Conservation (phyloP, 2,329 filamentous ascomycete genomes). For the Penicillium sclerotigenum region DNA sequence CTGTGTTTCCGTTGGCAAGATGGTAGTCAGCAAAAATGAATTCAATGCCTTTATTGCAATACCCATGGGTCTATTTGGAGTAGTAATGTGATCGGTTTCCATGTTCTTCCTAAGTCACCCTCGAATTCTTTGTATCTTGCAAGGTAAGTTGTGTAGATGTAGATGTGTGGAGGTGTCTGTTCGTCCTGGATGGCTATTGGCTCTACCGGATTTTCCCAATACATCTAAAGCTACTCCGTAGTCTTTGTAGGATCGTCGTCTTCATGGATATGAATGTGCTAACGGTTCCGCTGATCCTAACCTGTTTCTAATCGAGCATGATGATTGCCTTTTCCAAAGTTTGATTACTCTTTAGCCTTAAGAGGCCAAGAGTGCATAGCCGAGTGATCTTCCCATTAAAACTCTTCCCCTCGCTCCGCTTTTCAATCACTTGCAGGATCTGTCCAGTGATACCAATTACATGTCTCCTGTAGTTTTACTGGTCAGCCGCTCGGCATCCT, state of each 20-base stretch:
- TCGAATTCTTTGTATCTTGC: slow-evolving; percentile 3
- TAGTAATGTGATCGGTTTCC: slow-evolving; percentile 30
- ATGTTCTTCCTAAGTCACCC: slow-evolving; percentile 13
- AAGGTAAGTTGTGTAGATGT: slow-evolving; percentile 11
- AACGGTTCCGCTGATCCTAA: background rate
- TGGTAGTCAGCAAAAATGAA: slow-evolving; percentile 31
- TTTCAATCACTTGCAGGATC: background rate
- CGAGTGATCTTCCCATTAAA: background rate
- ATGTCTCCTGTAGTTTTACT: background rate
- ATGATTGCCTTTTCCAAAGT: background rate
- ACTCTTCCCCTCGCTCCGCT: background rate
- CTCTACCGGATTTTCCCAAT: background rate
- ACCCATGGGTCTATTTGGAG: slow-evolving; percentile 25
- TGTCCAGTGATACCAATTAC: background rate
- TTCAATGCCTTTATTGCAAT: slow-evolving; percentile 31
- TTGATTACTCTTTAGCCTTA: too few species aligned
- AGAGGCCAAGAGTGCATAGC: too few species aligned
- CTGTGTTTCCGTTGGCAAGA: slow-evolving; percentile 19
- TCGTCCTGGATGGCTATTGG: background rate
- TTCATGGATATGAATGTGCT: background rate
- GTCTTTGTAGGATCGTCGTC: too few species aligned
- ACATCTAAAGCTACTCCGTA: background rate
- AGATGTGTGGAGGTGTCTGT: slow-evolving; percentile 1
- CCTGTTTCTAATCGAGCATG: background rate
- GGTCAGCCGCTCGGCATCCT: too few species aligned